A percentile compares a stretch with the other conserved stretches of the same genome.
Conservation (phyloP, 768 basidiomycete genomes). For the Amanita polypyramis region DNA sequence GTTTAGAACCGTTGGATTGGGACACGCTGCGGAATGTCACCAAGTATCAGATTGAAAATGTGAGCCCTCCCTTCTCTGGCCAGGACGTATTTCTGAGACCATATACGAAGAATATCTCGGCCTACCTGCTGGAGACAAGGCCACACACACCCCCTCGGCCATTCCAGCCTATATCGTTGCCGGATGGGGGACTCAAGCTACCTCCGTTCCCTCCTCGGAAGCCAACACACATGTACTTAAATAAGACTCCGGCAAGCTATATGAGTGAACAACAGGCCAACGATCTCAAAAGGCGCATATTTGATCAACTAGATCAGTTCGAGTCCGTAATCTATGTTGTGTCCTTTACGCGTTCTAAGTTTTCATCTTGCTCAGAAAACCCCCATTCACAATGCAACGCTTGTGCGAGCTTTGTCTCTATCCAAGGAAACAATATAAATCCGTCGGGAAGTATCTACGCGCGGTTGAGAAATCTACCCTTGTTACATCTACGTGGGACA, state of each 20-base stretch:
- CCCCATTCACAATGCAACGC: slow-evolving; percentile 87
- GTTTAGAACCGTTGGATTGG: slow-evolving; percentile 53
- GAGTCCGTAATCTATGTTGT: slow-evolving; percentile 39
- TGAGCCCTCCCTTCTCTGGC: slow-evolving; percentile 18
- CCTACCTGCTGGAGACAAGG: slow-evolving; percentile 33
- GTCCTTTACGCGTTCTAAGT: not conserved
- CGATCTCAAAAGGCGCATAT: slow-evolving; percentile 44
- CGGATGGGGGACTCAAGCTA: slow-evolving; percentile 52
- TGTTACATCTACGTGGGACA: slow-evolving; percentile 72
- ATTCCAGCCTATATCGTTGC: slow-evolving; percentile 32
- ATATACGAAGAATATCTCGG: slow-evolving; percentile 33
- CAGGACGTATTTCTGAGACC: not conserved
- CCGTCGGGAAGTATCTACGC: slow-evolving; percentile 79
- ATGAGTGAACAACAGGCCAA: slow-evolving; percentile 55
- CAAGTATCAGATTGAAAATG: slow-evolving; percentile 62
- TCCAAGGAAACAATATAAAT: slow-evolving; percentile 63
- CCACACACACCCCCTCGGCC: slow-evolving; percentile 26
- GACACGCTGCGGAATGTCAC: slow-evolving; percentile 54
- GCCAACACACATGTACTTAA: slow-evolving; percentile 34
- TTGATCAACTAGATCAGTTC: slow-evolving; percentile 60
- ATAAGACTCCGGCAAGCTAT: slow-evolving; percentile 44
- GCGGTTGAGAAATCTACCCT: slow-evolving; percentile 76
- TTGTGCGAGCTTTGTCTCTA: slow-evolving; percentile 70
- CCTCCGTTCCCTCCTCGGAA: slow-evolving; percentile 65
- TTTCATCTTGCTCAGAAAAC: slow-evolving; percentile 24